A percentile compares a stretch with the other conserved stretches of the same genome.
Evolutionary conservation across 306 rosid genomes (phyloP).

Genomic region (Cucurbita maxima): DNA sequence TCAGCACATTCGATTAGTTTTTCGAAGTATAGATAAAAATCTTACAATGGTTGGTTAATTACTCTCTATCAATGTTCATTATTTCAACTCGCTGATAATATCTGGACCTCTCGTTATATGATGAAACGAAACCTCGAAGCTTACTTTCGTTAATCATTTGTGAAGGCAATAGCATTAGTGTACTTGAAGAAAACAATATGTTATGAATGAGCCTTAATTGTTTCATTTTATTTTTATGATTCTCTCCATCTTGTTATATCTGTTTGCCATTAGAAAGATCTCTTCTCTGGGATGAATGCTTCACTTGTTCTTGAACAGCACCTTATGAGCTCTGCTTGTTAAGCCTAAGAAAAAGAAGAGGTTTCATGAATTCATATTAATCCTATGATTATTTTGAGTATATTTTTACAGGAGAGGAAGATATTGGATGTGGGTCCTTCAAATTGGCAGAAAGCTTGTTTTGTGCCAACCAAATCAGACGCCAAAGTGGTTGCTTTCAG

Average conservation of each 20-base stretch:
- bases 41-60: background rate
- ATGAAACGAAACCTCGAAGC: background rate
- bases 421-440: constrained; percentile 41
- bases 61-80: background rate
- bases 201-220: background rate
- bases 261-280: background rate
- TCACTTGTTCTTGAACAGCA: background rate
- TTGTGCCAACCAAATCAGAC: constrained; percentile 86
- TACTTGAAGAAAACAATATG: background rate
- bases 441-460: constrained; percentile 82
- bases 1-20: background rate
- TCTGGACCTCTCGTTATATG: background rate
- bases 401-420: constrained; percentile 39
- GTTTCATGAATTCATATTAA: background rate
- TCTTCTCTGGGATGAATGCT: background rate
- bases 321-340: background rate
- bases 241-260: background rate
- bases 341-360: background rate
- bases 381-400: background rate
- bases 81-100: background rate
- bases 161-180: background rate
- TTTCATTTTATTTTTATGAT: background rate
- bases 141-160: background rate
- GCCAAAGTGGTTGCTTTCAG: constrained; percentile 65
- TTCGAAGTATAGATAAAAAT: background rate